phyloP scores from a whole-genome alignment of 164 flowering plant genomes.

The grape (Vitis vinifera) region ASM3070453v1 NC_081805.1:3566001-3566500 shows the following conservation, averaged over 20 bases:
- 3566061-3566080: too few species aligned
- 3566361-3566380: background rate
- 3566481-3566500: background rate
- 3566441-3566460: background rate
- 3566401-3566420: too few species aligned
- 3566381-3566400: background rate
- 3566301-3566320: background rate
- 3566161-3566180: too few species aligned
- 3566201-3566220: too few species aligned
- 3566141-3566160: too few species aligned
- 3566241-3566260: background rate
- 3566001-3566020: slow-evolving; percentile 17
- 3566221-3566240: too few species aligned
- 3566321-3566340: background rate
- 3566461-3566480: background rate
- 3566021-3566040: background rate
- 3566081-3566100: too few species aligned
- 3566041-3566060: background rate
- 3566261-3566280: background rate
- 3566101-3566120: too few species aligned
- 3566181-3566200: too few species aligned
- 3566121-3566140: too few species aligned
- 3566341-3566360: background rate
- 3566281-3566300: background rate
- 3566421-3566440: background rate